Conservation (phyloP, 768 basidiomycete species). For the Lactarius sanguifluus region DNA sequence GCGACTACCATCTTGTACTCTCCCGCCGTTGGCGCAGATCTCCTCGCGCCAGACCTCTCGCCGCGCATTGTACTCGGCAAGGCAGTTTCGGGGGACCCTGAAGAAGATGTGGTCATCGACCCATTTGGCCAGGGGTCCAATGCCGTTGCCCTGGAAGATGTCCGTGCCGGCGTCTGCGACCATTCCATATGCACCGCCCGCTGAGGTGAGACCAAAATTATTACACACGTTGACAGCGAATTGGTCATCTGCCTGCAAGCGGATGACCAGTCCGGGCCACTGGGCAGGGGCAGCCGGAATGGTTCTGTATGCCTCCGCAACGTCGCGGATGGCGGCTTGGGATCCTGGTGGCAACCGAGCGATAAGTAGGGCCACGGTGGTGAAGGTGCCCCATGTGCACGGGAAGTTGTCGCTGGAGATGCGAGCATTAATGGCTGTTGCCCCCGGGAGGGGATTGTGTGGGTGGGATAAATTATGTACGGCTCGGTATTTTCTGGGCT, state of each 20-base stretch:
- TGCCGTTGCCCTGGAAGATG: conserved; percentile 26
- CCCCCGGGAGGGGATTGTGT: not conserved
- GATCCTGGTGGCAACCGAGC: too few relatives aligned
- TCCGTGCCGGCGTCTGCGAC: conserved; percentile 26
- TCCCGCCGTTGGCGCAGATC: too few relatives aligned
- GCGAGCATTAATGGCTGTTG: not conserved
- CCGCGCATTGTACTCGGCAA: conserved; percentile 34
- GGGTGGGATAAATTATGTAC: too few relatives aligned
- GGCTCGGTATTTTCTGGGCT: too few relatives aligned
- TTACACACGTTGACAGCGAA: not conserved
- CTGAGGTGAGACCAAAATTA: not conserved
- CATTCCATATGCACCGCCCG: too few relatives aligned
- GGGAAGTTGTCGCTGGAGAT: not conserved
- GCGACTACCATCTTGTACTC: too few relatives aligned
- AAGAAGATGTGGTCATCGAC: conserved; percentile 33
- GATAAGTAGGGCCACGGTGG: too few relatives aligned
- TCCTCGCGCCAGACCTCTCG: too few relatives aligned
- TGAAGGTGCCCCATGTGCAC: not conserved
- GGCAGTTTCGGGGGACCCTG: conserved; percentile 18
- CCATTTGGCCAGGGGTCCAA: conserved; percentile 33
- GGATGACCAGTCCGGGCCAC: not conserved
- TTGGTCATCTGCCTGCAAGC: not conserved
- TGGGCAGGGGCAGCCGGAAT: not conserved
- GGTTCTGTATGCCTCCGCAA: not conserved
- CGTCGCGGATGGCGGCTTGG: not conserved